These are phyloP conservation scores for Ganoderma sp. DNA, from an alignment of 1,284 basidiomycete species.

Conservation along the genomic window DNA sequence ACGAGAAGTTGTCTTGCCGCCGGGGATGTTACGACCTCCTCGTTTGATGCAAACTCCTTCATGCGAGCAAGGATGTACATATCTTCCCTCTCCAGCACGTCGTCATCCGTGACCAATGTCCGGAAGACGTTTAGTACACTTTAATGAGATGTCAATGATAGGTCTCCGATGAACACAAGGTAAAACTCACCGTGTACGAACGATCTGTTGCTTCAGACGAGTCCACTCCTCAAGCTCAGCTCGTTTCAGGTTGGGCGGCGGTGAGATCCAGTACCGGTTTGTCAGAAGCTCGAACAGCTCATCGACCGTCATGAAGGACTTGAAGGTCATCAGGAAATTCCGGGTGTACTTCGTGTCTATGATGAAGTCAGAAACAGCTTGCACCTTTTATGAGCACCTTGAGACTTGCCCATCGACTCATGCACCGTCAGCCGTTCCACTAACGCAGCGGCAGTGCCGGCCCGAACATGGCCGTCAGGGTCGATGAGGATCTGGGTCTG, in stretches of 20 bases:
- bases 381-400: not conserved
- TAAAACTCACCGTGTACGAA: slow-evolving; percentile 77
- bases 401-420: slow-evolving; percentile 71
- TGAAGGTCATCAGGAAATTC: slow-evolving; percentile 97
- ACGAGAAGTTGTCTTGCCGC: slow-evolving; percentile 77
- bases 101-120: slow-evolving; percentile 79
- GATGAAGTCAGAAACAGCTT: not conserved
- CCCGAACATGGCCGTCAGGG: slow-evolving; percentile 82
- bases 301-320: slow-evolving; percentile 89
- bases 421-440: slow-evolving; percentile 93
- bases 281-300: slow-evolving; percentile 89
- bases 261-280: slow-evolving; percentile 80
- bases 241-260: slow-evolving; percentile 74
- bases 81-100: slow-evolving; percentile 84
- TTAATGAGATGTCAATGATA: not conserved
- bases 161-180: not conserved
- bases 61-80: slow-evolving; percentile 77
- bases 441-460: slow-evolving; percentile 85
- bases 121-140: slow-evolving; percentile 87
- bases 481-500: slow-evolving; percentile 85
- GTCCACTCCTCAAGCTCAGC: slow-evolving; percentile 83
- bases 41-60: slow-evolving; percentile 78
- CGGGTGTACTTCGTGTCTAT: slow-evolving; percentile 85
- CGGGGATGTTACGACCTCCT: slow-evolving; percentile 64
- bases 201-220: slow-evolving; percentile 87